Conservation (phyloP, 2,329 filamentous ascomycete genomes). For the Chalaropsis ovoidea region DNA sequence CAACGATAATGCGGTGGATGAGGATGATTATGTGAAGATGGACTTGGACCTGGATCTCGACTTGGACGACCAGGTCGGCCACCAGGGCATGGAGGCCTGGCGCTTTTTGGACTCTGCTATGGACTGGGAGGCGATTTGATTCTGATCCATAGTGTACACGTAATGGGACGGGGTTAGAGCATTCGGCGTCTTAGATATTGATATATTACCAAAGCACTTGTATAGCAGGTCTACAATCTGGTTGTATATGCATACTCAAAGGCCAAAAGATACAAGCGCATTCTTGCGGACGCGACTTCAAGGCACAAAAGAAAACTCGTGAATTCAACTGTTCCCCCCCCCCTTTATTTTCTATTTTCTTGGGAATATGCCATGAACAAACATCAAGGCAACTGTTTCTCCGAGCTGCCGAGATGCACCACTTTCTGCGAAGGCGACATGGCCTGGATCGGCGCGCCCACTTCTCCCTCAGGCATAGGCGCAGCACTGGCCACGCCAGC, state of each 20-base stretch:
- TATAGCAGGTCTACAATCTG: too few relatives aligned
- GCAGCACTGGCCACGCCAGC: slow-evolving; percentile 41
- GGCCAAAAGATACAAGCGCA: not conserved
- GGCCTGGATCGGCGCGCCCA: slow-evolving; percentile 22
- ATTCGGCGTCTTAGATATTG: not conserved
- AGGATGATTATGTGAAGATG: slow-evolving; percentile 10
- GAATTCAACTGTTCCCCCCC: not conserved
- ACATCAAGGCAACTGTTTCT: slow-evolving; percentile 20
- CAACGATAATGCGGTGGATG: not conserved
- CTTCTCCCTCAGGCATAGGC: slow-evolving; percentile 21
- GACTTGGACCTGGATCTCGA: slow-evolving; percentile 30
- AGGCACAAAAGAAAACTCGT: too few relatives aligned
- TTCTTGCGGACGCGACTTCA: not conserved
- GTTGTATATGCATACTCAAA: not conserved
- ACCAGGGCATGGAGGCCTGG: slow-evolving; percentile 35
- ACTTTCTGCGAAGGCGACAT: slow-evolving; percentile 23
- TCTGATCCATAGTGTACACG: not conserved
- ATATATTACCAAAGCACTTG: not conserved
- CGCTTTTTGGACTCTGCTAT: slow-evolving; percentile 50
- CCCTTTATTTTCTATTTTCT: not conserved
- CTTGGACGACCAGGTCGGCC: slow-evolving; percentile 23
- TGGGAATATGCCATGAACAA: not conserved
- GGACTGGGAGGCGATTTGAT: slow-evolving; percentile 42
- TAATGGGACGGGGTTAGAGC: not conserved
- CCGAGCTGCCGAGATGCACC: slow-evolving; percentile 22